Evolutionary conservation across 2,329 filamentous ascomycete species (phyloP).

Genomic region (Aspergillus hortae): DNA sequence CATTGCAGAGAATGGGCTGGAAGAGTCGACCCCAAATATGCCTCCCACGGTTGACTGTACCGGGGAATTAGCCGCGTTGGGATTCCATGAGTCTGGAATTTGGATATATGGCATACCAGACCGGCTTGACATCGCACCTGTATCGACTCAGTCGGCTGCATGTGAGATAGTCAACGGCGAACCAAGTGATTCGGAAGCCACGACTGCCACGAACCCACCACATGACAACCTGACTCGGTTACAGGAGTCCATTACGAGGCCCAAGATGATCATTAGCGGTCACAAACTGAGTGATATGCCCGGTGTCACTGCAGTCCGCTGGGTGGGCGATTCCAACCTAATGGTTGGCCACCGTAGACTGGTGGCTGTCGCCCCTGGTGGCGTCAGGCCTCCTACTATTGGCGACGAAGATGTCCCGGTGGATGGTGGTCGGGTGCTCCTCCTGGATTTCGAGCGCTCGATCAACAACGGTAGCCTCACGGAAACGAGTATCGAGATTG

Average conservation of each 20-base stretch:
- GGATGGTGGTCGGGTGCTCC: constrained; percentile 70
- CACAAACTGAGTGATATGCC: constrained; percentile 62
- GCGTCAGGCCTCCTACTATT: constrained; percentile 56
- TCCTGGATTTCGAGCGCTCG: constrained; percentile 71
- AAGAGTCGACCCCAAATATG: constrained; percentile 65
- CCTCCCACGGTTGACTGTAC: constrained; percentile 65
- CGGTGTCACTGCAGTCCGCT: constrained; percentile 66
- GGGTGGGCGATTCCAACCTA: constrained; percentile 59
- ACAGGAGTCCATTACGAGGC: constrained; percentile 35
- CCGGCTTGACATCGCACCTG: constrained; percentile 57
- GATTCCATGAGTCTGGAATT: constrained; percentile 67
- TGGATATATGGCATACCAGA: constrained; percentile 79
- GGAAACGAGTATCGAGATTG: constrained; percentile 69
- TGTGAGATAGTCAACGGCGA: background rate
- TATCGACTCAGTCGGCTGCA: constrained; percentile 12
- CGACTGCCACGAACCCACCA: constrained; percentile 2
- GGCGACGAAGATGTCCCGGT: constrained; percentile 73
- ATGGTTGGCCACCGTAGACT: constrained; percentile 53
- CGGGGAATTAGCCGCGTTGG: constrained; percentile 70
- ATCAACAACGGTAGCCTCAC: constrained; percentile 52
- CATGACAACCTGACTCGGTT: constrained; percentile 26
- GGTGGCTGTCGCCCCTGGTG: constrained; percentile 69
- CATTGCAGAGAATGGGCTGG: constrained; percentile 39
- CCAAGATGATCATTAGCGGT: constrained; percentile 69
- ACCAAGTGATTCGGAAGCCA: background rate